Evolutionary conservation across 179 eudicot species (phyloP).

Genomic region (Silene vulgaris): DNA sequence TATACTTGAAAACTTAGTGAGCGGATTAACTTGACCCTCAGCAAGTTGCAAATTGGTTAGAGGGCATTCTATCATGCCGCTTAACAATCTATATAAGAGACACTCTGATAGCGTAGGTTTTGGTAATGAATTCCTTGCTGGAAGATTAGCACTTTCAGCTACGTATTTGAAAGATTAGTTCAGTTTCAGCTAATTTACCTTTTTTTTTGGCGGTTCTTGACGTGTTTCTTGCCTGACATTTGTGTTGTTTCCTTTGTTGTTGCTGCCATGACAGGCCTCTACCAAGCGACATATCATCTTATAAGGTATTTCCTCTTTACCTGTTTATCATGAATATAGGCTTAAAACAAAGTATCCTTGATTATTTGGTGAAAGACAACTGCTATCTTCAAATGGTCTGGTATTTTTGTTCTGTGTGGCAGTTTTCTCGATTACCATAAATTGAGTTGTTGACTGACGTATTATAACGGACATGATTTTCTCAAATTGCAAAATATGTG

Average conservation of each 20-base stretch:
- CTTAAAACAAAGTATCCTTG: background rate
- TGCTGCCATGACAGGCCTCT: constrained; percentile 55
- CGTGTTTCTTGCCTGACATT: constrained; percentile 23
- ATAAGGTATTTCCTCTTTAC: constrained; percentile 53
- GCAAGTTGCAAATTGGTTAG: too few species aligned
- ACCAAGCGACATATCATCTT: constrained; percentile 75
- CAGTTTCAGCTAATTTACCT: constrained; percentile 3
- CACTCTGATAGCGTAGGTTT: too few species aligned
- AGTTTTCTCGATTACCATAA: constrained; percentile 19
- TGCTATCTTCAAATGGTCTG: background rate
- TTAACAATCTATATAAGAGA: too few species aligned
- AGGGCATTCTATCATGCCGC: too few species aligned
- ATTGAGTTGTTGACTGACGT: constrained; percentile 33
- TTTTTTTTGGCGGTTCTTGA: background rate
- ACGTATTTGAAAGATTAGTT: background rate
- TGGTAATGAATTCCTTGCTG: background rate
- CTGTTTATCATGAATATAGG: background rate
- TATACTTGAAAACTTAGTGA: too few species aligned
- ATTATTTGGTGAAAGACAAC: constrained; percentile 8
- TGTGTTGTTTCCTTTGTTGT: constrained; percentile 21
- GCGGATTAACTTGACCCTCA: too few species aligned
- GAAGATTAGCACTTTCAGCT: background rate
- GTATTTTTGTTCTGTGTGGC: constrained; percentile 10
- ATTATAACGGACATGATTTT: constrained; percentile 52
- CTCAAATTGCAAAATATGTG: constrained; percentile 54